These are phyloP conservation scores for Alternaria sp. DNA, from an alignment of 2,329 filamentous ascomycete species.

Conservation along the genomic window DNA sequence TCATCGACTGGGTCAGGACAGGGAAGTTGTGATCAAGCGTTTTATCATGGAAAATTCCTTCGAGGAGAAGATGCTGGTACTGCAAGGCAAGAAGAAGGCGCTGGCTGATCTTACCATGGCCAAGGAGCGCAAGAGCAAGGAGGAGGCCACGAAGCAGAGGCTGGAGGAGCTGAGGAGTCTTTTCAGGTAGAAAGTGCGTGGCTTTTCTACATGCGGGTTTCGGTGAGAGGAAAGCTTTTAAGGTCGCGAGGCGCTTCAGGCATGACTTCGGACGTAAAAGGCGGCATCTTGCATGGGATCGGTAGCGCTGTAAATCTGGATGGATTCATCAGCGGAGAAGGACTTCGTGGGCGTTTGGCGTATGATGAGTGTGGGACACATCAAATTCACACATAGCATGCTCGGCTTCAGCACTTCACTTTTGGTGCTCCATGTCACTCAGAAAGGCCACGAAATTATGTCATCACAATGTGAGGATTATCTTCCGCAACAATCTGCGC, in stretches of 20 bases:
- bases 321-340: not conserved
- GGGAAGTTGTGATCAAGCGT: slow-evolving; percentile 84
- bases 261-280: not conserved
- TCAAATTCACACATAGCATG: not conserved
- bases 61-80: slow-evolving; percentile 88
- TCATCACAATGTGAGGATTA: not conserved
- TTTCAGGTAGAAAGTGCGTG: slow-evolving; percentile 53
- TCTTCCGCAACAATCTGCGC: too few species aligned
- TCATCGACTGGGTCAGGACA: slow-evolving; percentile 70
- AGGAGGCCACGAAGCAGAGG: slow-evolving; percentile 70
- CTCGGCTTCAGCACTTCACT: not conserved
- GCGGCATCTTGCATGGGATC: not conserved
- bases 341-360: not conserved
- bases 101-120: slow-evolving; percentile 77
- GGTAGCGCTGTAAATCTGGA: not conserved
- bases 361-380: too few species aligned
- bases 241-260: not conserved
- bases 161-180: slow-evolving; percentile 68
- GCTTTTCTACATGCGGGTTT: not conserved
- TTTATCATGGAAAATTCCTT: slow-evolving; percentile 93
- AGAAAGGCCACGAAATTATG: not conserved
- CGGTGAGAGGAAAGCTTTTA: not conserved
- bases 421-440: not conserved
- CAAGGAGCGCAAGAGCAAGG: slow-evolving; percentile 63
- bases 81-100: slow-evolving; percentile 93